Evolutionary conservation across 768 basidiomycete genomes (phyloP), one percentile per base, ranked within the genome.

Genomic region (Tremella mesenterica): DNA sequence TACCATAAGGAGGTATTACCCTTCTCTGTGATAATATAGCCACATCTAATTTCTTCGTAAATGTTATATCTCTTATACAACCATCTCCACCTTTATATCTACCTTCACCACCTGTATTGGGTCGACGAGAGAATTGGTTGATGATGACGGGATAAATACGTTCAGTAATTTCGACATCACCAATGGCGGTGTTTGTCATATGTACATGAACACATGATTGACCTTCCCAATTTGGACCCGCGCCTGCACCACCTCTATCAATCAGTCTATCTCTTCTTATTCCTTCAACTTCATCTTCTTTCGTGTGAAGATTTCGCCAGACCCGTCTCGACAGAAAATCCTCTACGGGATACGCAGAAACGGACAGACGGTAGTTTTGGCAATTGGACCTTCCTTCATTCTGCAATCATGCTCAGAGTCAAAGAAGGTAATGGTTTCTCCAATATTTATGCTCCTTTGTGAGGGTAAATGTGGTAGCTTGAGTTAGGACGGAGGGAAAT

Each of bases 221-320:
- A 6, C 67, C 64, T 13, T 69, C 50, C 67, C 67, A 69, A 31
- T 51, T 53, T 1, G 61, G 60, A 30, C 67, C 67, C 3, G 64
- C 67, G 21, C 67, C 67, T 7, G 59, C 43, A 26, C 67, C 67
- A 28, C 67, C 61, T 1, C 48, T 50, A 14, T 16, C 29, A 44
- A 34, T 26, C 34, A 50, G 25, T 16, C 28, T 50, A 20, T 9
- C 26, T 16, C 41, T 7, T 23, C 18, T n/a, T n/a, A n/a, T n/a
- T n/a, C n/a, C n/a, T n/a, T n/a, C n/a, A n/a, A n/a, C n/a, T n/a
- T n/a, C n/a, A n/a, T n/a, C n/a, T n/a, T n/a, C n/a, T n/a, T n/a
- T n/a, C n/a, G n/a, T n/a, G n/a, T n/a, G n/a, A n/a, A n/a, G n/a
- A n/a, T n/a, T n/a, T n/a, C n/a, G n/a, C n/a, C n/a, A n/a, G n/a